Base-by-base conservation (phyloP, 441 rosid species). In the Omphalea diandra region DNA sequence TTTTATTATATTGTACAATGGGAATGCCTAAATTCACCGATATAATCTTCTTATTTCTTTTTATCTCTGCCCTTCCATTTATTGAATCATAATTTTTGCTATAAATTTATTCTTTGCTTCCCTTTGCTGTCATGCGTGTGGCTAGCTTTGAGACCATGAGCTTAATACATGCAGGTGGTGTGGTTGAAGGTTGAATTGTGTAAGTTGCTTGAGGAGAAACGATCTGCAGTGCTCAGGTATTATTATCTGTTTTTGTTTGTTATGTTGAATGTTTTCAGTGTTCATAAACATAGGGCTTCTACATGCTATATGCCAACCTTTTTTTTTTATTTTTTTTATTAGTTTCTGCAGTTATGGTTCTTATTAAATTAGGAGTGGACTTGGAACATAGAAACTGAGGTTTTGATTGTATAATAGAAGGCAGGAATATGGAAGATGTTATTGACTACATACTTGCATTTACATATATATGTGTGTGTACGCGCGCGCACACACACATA, bases 131-230 rank as follows among this genome's bases (percentile, higher is more conserved):
- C 63, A 24, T 63, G 67, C 49, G n/a, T 54, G 59, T 35, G 47
- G 43, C 49, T 3, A 63, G 35, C 46, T 69, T 44, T 46, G 63
- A 17, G 72, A 72, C n/a, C 67, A 4, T 57, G 63, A 58, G 58
- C 49, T 63, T 8, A 11, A 26, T 46, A 6, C 63, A 58, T 84
- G 83, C 93, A 96, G 99, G 97, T 93, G 33, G 84, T 86, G 33
- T 96, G 90, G 91, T 79, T 96, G 84, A 96, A 96, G 87, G 93
- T 83, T 73, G 97, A 96, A 83, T 82, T 96, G 76, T 91, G 97
- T 86, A 88, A 86, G 76, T 82, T 96, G 84, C 86, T 96, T 64
- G 99, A 96, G 77, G 98, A 96, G 76, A 96, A 96, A 86, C 84
- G 96, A 86, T 93, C 99, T 74, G 87, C 94, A 69, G 43, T 84